Conservation (phyloP, 2,329 filamentous ascomycete species). For the Simplicillium sp. region DNA sequence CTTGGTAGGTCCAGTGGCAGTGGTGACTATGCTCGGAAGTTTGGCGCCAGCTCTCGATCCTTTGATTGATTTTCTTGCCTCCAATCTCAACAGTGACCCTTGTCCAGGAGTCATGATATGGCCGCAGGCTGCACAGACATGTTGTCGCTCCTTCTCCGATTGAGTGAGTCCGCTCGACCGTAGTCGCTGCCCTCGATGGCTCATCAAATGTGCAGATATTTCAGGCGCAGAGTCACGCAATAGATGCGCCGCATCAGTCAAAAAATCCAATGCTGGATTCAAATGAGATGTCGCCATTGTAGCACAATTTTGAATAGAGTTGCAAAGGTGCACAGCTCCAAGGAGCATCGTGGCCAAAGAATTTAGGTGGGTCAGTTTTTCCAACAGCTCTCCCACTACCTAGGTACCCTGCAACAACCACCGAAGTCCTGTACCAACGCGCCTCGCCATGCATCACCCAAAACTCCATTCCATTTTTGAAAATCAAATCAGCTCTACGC, state of each 20-base stretch:
- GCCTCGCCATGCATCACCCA: not conserved
- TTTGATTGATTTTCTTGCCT: conserved; percentile 12
- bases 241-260: conserved; percentile 51
- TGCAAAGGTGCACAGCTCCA: not conserved
- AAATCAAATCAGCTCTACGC: conserved; percentile 29
- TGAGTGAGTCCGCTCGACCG: conserved; percentile 32
- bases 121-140: conserved; percentile 50
- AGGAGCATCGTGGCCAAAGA: not conserved
- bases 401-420: not conserved
- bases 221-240: conserved; percentile 41
- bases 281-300: conserved; percentile 12
- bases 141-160: conserved; percentile 41
- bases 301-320: not conserved
- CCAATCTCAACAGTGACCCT: conserved; percentile 28
- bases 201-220: conserved; percentile 51
- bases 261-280: conserved; percentile 27
- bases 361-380: conserved; percentile 1
- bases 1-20: conserved; percentile 22
- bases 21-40: not conserved
- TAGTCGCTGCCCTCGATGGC: conserved; percentile 38
- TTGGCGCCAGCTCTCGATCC: not conserved
- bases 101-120: conserved; percentile 48
- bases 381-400: not conserved
- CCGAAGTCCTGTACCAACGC: not conserved
- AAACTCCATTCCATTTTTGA: not conserved